Percentiles rank a stretch among this genome's conserved stretches.
These are phyloP conservation scores for Botrytis cinerea DNA, from an alignment of 2,329 filamentous ascomycete species.

Conservation along the genomic window DNA sequence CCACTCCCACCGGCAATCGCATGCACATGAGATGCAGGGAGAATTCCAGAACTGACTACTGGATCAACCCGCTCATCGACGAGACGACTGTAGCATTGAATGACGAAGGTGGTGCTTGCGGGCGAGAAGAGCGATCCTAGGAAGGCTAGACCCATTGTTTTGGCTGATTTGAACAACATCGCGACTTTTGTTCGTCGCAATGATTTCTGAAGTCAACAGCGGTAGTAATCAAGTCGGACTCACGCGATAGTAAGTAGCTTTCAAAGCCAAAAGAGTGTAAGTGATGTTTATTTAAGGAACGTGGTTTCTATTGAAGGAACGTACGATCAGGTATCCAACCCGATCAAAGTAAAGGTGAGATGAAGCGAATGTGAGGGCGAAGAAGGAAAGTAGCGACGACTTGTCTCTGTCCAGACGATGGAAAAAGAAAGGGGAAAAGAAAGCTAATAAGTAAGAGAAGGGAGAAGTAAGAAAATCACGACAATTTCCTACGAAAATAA, in stretches of 20 bases:
- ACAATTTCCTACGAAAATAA: background rate
- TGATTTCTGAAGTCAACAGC: background rate
- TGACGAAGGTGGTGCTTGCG: constrained; percentile 16
- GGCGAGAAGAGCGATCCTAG: constrained; percentile 7
- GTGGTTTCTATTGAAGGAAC: background rate
- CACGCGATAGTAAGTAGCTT: background rate
- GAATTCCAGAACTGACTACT: constrained; percentile 27
- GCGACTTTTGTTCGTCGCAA: background rate
- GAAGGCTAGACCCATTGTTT: background rate
- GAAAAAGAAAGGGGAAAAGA: background rate
- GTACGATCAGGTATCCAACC: constrained; percentile 23
- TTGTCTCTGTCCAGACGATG: background rate
- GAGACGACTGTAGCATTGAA: constrained; percentile 29
- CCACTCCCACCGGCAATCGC: constrained; percentile 39
- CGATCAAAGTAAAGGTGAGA: background rate
- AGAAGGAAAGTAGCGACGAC: background rate
- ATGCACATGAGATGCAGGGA: constrained; percentile 30
- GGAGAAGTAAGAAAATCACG: background rate
- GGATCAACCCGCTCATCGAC: constrained; percentile 32
- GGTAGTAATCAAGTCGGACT: background rate
- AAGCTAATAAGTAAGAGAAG: background rate
- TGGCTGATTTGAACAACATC: background rate
- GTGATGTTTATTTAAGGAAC: background rate
- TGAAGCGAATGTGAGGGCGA: background rate
- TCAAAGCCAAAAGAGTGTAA: constrained; percentile 7